Conservation (phyloP, 495 filamentous ascomycete species). For the Aspergillus cavernicola region DNA sequence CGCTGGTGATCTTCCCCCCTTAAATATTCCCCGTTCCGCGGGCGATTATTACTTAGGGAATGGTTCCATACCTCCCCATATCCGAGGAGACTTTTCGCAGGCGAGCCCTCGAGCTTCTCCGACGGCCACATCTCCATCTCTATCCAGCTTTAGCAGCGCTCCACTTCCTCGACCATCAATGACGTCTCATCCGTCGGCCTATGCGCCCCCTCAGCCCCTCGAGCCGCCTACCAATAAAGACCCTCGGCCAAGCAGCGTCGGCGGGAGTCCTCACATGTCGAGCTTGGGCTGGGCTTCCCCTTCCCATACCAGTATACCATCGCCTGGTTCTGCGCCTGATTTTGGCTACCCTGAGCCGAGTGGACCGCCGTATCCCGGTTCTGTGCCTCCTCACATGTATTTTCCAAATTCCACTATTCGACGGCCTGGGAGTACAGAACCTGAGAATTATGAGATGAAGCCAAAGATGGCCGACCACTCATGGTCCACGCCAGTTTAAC, state of each 20-base stretch:
- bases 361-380: constrained; percentile 50
- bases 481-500: constrained; percentile 43
- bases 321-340: constrained; percentile 60
- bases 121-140: constrained; percentile 55
- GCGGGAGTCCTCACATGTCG: constrained; percentile 69
- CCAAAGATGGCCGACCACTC: constrained; percentile 39
- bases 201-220: constrained; percentile 78
- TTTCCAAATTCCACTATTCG: constrained; percentile 60
- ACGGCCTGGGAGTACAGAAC: constrained; percentile 67
- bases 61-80: constrained; percentile 75
- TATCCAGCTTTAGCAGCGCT: constrained; percentile 53
- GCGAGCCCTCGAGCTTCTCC: constrained; percentile 68
- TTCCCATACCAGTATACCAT: constrained; percentile 58
- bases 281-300: constrained; percentile 73
- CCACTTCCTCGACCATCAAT: constrained; percentile 58
- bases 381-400: constrained; percentile 62
- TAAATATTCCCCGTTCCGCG: constrained; percentile 66
- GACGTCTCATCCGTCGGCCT: constrained; percentile 79
- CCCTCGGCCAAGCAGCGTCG: constrained; percentile 61
- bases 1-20: constrained; percentile 65
- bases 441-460: constrained; percentile 63
- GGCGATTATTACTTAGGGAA: constrained; percentile 64
- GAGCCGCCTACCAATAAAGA: constrained; percentile 83
- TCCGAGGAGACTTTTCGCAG: constrained; percentile 75
- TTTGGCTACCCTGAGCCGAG: constrained; percentile 69